Base-by-base conservation (phyloP, 2,329 filamentous ascomycete genomes). In the Claviceps arundinis region DNA sequence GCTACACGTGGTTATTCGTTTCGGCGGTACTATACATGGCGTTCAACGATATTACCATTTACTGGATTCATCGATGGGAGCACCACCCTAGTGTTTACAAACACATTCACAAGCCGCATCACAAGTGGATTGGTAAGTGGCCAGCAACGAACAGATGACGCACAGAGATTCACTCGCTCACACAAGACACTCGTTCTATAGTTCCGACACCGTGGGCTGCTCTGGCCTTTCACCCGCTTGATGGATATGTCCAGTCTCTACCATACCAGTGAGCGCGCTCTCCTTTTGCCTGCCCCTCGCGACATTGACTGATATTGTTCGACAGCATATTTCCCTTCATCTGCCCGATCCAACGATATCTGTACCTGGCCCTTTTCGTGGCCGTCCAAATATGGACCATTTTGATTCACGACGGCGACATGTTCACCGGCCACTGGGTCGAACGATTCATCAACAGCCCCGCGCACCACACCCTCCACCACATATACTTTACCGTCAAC, bases 371-470 rank as follows among this genome's bases (percentile, higher is more conserved):
- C 13, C 81, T 95, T 40, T 97, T 96, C 71, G 74, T 85, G 60
- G 94, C 95, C 65, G 87, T 97, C 73, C 95, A 97, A 71, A 81
- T 96, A 69, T 97, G 91, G 91, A 95, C 90, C 41, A 88, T 97
- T 61, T 78, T 96, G 71, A 96, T 97, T 63, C 82, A 97, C 68
- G 91, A 97, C 62, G 91, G 91, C 62, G 91, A 97, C 71, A 96
- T 95, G 65, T 80, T 94, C 16, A 85, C 89, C 62, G 87, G 96
- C 70, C 88, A 85, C 62, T 85, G 89, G n/a, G 68, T 96, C 59
- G 48, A 50, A 17, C 37, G 26, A 19, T 50, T 24, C 30, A 82
- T 96, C 70, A 97, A 97, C 66, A 91, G 91, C 50, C 89, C 91
- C 13, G 91, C 91, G 30, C 96, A 91, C 75, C 91, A 96, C 77